Evolutionary conservation across 129 eudicot species (phyloP), one percentile per base, ranked within the genome.

Genomic region (Cynara cardunculus): DNA sequence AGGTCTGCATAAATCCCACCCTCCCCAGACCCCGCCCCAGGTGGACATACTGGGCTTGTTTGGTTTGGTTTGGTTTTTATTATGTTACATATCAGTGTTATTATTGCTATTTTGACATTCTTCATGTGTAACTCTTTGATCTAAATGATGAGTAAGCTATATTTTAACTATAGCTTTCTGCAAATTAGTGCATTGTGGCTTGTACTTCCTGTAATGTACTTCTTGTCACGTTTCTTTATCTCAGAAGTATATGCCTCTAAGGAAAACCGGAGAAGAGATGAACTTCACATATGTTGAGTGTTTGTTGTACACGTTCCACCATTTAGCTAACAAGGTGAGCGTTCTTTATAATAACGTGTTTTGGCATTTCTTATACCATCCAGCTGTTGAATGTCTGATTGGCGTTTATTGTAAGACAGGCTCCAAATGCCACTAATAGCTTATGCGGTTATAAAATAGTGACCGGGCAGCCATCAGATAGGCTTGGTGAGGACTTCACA

Each of bases 401-500:
- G 41, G n/a, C 1, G 19, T 66, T 73, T 44, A 9, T 66, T 68
- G 26, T 31, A 61, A 11, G 35, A 78, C 90, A 94, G 98, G 97
- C 94, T 72, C 97, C 98, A 46, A 94, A 94, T 84, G 98, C 98
- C 56, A 90, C 98, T 18, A 94, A 94, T 81, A 87, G 97, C 81
- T 87, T 94, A 72, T 94, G 98, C 71, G 97, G 97, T 71, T 94
- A 92, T 90, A 94, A 92, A 81, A 90, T 94, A 78, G 96, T 94
- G 78, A 94, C 98, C 64, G 98, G 98, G 26, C 98, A 94, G 80
- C 98, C 98, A 75, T 94, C 98, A 62, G 98, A 94, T 85, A 89
- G 97, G 88, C 93, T 94, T 31, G 98, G 98, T 66, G 98, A 94
- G 87, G 98, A 94, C 86, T 94, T 94, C 84, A 87, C 96, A 4